phyloP scores from a whole-genome alignment of 2,329 filamentous ascomycete genomes.

The Pseudogymnoascus sp. region DNA sequence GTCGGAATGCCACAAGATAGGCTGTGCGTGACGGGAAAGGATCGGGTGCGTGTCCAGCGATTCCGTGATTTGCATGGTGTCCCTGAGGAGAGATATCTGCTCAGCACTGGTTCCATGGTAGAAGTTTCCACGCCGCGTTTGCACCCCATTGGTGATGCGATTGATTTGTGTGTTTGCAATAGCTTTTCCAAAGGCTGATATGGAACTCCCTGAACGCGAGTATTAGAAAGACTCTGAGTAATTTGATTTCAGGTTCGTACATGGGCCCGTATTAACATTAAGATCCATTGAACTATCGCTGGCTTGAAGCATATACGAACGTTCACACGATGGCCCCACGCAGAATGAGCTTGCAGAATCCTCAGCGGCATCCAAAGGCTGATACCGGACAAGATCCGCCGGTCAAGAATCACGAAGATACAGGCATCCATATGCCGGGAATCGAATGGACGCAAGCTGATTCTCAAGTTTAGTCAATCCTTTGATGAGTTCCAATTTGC shows the following conservation, averaged over 20 bases:
- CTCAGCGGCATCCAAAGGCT: background rate
- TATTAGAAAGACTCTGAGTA: background rate
- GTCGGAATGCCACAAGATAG: constrained; percentile 35
- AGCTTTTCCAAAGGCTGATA: background rate
- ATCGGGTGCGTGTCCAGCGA: background rate
- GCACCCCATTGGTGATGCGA: background rate
- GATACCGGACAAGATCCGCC: background rate
- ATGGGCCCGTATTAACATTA: background rate
- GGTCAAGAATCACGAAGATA: background rate
- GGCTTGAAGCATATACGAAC: background rate
- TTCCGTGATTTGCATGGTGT: background rate
- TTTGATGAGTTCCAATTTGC: constrained; percentile 18
- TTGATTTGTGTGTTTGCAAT: background rate
- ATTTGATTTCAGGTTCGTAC: background rate
- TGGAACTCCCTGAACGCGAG: background rate
- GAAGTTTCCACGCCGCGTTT: background rate
- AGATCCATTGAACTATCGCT: background rate
- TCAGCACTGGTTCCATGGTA: background rate
- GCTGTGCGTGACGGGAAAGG: background rate
- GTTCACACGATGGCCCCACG: background rate
- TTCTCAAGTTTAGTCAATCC: background rate
- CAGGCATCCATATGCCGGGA: background rate
- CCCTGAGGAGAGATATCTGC: background rate
- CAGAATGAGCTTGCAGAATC: background rate
- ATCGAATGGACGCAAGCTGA: background rate